Evolutionary conservation across 2,329 filamentous ascomycete genomes (phyloP), one percentile per base, ranked within the genome.

Genomic region (Didymella glomerata): DNA sequence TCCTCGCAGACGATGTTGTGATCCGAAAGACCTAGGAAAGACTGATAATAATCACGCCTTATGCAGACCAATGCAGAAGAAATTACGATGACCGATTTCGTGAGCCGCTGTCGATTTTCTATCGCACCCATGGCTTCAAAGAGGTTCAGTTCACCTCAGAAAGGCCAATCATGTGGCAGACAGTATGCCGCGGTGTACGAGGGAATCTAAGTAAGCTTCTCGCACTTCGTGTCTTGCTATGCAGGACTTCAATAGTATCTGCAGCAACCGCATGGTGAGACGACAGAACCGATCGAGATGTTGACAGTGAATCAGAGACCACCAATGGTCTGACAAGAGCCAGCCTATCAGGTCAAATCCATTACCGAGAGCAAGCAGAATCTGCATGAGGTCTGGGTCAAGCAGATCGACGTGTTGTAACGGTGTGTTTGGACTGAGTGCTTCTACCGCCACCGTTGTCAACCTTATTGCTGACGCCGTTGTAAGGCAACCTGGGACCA

Each of bases 51-150:
- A 40, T 40, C 22, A 20, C 36, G 18, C 36, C 36, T 18, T 13
- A 40, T 40, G 36, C 36, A 32, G 13, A 40, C 36, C n/a, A 20
- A 41, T 16, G 18, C 18, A 24, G 10, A 41, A 41, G 38, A 14
- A 20, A 22, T 24, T 20, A 41, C 38, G 10, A 41, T 24, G 10
- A 14, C 18, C 11, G 11, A 20, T 24, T 20, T 41, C 2, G 20
- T 7, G 10, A 28, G n/a, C 47, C 30, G n/a, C 11, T 20, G 25
- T 38, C n/a, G 14, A 8, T 2, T 2, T 20, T 2, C 20, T 30
- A 10, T 49, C 47, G 47, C 47, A 49, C 9, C 8, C n/a, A 38
- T 55, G 38, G 28, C 52, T 55, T 44, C 46, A 45, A 55, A 55
- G n/a, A 38, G 38, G 38, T 14, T 18, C 22, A 9, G 8, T 36